Conservation (phyloP, 75 land plant species). For the Picea sitchensis region DNA sequence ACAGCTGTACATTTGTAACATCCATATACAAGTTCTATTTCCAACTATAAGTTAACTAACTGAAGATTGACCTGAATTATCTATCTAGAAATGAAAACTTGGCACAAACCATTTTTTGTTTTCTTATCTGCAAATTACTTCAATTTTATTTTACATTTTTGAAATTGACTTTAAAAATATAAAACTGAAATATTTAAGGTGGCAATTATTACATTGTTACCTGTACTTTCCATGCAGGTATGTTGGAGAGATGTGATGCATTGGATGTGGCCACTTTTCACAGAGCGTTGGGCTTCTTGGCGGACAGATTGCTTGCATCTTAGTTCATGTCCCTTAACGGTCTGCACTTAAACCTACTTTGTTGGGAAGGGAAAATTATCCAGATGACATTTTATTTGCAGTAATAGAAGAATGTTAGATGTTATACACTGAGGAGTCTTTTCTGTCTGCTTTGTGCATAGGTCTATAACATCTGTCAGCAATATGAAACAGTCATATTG, state of each 20-base stretch:
- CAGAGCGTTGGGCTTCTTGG: constrained; percentile 81
- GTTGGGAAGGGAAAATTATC: neutral
- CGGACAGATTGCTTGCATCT: constrained; percentile 57
- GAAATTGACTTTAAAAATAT: neutral
- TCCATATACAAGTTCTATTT: constrained; percentile 4
- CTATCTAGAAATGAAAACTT: neutral
- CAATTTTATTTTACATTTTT: neutral
- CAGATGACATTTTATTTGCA: neutral
- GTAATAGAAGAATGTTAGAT: neutral
- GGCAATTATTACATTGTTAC: neutral
- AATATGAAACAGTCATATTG: no score
- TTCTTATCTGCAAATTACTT: neutral
- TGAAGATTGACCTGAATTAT: neutral
- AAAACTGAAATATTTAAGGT: neutral
- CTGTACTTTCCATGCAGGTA: constrained; percentile 32
- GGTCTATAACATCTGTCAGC: neutral
- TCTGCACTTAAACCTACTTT: constrained; percentile 8
- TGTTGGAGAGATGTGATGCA: constrained; percentile 90
- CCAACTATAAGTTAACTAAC: neutral
- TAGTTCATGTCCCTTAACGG: constrained; percentile 76
- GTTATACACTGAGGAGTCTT: neutral
- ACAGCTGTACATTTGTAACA: neutral
- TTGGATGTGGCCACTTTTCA: constrained; percentile 99
- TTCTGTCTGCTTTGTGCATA: neutral
- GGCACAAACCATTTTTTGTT: neutral